These are phyloP conservation scores for Blastobotrys peoriensis DNA, from an alignment of 805 yeast genomes.

Conservation along the genomic window DNA sequence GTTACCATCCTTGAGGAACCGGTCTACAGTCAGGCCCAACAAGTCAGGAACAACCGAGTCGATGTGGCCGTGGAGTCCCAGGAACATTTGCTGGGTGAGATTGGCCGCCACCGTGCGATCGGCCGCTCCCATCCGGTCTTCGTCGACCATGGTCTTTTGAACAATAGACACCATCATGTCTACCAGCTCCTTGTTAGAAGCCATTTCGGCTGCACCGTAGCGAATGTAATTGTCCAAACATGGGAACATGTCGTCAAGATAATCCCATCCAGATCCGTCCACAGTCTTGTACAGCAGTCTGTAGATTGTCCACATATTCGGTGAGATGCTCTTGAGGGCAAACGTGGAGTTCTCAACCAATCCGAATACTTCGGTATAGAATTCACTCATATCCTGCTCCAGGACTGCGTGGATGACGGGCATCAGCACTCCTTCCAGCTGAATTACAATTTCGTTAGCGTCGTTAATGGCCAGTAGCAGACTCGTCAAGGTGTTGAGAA, in stretches of 20 bases:
- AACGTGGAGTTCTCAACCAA: slow-evolving; percentile 65
- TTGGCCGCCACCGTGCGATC: slow-evolving; percentile 59
- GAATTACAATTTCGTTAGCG: slow-evolving; percentile 57
- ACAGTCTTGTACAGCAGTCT: slow-evolving; percentile 39
- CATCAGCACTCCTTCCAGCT: slow-evolving; percentile 58
- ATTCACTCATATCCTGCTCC: slow-evolving; percentile 60
- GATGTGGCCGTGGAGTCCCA: slow-evolving; percentile 48
- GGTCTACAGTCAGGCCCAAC: slow-evolving; percentile 39
- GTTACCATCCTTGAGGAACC: slow-evolving; percentile 33
- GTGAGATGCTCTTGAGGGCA: slow-evolving; percentile 53
- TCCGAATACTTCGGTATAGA: slow-evolving; percentile 70
- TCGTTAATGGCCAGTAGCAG: slow-evolving; percentile 78
- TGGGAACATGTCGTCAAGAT: slow-evolving; percentile 70
- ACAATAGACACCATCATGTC: slow-evolving; percentile 49
- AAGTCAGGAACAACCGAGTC: slow-evolving; percentile 42
- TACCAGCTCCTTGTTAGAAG: slow-evolving; percentile 41
- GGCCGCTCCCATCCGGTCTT: slow-evolving; percentile 47
- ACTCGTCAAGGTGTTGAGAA: slow-evolving; percentile 75
- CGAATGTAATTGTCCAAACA: slow-evolving; percentile 69
- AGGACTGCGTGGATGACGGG: slow-evolving; percentile 69
- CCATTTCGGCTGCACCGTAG: slow-evolving; percentile 48
- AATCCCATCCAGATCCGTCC: slow-evolving; percentile 45
- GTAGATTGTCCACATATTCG: slow-evolving; percentile 70
- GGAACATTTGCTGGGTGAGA: slow-evolving; percentile 56
- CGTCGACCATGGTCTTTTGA: slow-evolving; percentile 27